A percentile compares a stretch with the other conserved stretches of the same genome.
Conservation (phyloP, 75 land plant genomes). For the Larix kaempferi region DNA sequence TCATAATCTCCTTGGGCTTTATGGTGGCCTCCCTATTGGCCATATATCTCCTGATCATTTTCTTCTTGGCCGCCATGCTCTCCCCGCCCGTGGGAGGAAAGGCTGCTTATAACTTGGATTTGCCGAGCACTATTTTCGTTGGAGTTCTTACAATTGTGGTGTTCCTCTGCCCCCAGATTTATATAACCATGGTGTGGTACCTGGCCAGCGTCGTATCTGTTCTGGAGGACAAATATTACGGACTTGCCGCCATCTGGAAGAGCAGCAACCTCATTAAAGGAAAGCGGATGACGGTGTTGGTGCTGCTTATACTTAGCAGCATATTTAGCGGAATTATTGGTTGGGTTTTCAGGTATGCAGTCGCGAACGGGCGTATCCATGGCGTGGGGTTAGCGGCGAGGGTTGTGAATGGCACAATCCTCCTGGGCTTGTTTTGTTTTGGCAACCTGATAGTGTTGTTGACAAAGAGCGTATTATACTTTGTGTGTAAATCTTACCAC, state of each 20-base stretch:
- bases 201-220: slow-evolving; percentile 76
- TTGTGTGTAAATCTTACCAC: slow-evolving; percentile 75
- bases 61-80: slow-evolving; percentile 16
- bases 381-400: no score
- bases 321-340: background rate
- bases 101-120: no score
- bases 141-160: slow-evolving; percentile 2
- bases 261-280: slow-evolving; percentile 56
- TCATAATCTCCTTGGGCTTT: slow-evolving; percentile 45
- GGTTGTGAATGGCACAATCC: no score
- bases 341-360: slow-evolving; percentile 12
- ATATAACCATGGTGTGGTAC: slow-evolving; percentile 57
- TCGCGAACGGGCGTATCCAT: slow-evolving; percentile 14
- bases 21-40: slow-evolving; percentile 53
- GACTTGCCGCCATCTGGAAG: slow-evolving; percentile 57
- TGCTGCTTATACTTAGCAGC: slow-evolving; percentile 26
- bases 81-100: background rate
- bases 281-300: slow-evolving; percentile 22
- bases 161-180: slow-evolving; percentile 34
- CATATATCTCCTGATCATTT: slow-evolving; percentile 24
- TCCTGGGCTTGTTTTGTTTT: slow-evolving; percentile 16
- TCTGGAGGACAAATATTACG: slow-evolving; percentile 56
- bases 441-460: slow-evolving; percentile 45
- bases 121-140: background rate
- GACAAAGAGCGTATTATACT: slow-evolving; percentile 71